Conservation (phyloP, 345 rosid species). For the Populus tremula region DNA sequence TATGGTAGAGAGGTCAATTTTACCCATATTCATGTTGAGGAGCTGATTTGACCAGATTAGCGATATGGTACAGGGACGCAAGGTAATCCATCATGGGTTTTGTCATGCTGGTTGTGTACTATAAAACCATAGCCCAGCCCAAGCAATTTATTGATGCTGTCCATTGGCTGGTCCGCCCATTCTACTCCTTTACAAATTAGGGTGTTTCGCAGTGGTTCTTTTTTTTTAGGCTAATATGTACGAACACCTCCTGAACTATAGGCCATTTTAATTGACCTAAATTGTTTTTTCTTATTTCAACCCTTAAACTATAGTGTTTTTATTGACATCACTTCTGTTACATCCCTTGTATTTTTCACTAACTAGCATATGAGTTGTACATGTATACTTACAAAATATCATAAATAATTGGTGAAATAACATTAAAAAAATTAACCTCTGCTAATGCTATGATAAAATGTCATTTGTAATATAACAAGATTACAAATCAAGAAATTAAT, state of each 20-base stretch:
- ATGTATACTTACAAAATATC: neutral
- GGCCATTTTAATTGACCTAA: neutral
- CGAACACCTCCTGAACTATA: neutral
- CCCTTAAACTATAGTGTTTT: neutral
- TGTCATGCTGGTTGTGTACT: neutral
- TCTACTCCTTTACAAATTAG: neutral
- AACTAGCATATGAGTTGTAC: neutral
- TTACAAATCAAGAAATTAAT: too few relatives aligned
- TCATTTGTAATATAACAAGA: too few relatives aligned
- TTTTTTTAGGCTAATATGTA: neutral
- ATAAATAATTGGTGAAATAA: neutral
- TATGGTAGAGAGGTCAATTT: too few relatives aligned
- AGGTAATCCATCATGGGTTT: too few relatives aligned
- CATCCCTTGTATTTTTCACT: neutral
- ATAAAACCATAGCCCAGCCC: neutral
- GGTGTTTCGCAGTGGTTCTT: neutral
- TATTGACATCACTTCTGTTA: neutral
- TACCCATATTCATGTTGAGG: too few relatives aligned
- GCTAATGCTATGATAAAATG: neutral
- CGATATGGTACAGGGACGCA: too few relatives aligned
- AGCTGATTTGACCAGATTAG: too few relatives aligned
- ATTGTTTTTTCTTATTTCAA: neutral
- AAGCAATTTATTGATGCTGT: neutral
- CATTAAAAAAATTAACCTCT: neutral
- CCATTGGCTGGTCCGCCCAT: neutral